Base-by-base conservation (phyloP, 23 red algal genomes). In the Gracilaria gracilis region DNA sequence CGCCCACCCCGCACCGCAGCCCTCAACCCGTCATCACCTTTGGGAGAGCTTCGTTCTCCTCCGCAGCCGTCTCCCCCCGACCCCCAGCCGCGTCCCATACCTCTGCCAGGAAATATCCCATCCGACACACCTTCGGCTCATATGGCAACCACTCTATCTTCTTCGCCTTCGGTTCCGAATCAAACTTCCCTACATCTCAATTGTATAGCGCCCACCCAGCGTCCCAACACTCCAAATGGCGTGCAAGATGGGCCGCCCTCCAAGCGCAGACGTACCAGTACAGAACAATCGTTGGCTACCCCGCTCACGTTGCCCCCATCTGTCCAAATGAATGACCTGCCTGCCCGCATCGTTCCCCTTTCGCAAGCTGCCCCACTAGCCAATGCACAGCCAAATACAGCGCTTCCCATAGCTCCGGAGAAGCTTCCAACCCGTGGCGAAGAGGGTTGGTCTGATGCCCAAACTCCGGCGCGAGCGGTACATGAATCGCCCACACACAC, bases 161-260 rank as follows among this genome's bases (percentile, higher is more conserved):
- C 31, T 16, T 69, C 64, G 31, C 64, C 64, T 32, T 37, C 64
- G 32, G 64, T 69, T 38, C 37, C 64, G 32, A 69, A 69, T 19
- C 64, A 69, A 69, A 37, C 33, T 36, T 36, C 64, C 64, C 33
- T 19, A 24, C 64, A 32, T 36, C 64, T 17, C 64, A 37, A 65
- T 14, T 65, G 33, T 17, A 37, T 20, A 37, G 16, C 16, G 31
- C 64, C 31, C 8, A 32, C 64, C 27, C 64, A 69, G 33, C 28
- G 64, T 69, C 64, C 15, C 64, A 69, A 69, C 64, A 69, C 64
- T 15, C 64, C 64, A 37, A 69, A 69, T 38, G 64, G 64, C 31
- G 64, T 36, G 32, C 64, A 69, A 36, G 16, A 3, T 19, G 29
- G 37, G 15, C 64, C 64, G 9, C 64, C 64, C 32, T 16, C 64